Evolutionary conservation across 106 monocot genomes (phyloP), one percentile per base, ranked within the genome.

Genomic region (Apostasia ramifera): DNA sequence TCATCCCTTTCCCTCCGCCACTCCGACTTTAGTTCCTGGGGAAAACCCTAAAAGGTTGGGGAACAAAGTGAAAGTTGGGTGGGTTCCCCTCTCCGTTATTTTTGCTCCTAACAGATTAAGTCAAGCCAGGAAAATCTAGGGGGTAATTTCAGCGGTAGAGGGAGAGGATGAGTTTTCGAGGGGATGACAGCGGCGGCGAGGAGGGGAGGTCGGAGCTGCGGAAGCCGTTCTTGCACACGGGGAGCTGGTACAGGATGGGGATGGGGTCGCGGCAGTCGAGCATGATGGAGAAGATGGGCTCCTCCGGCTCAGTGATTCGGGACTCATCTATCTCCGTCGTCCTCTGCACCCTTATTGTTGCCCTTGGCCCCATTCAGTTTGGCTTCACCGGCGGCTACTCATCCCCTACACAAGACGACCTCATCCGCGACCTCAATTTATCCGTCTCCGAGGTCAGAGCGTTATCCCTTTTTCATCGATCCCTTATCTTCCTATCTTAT

Each of bases 351-450:
- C 78, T 95, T 69, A 88, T 95, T 84, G 91, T 88, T 62, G 91
- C 91, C 40, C 91, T 95, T 75, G 95, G 95, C 14, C 91, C 95
- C 11, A 95, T 95, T 78, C 95, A 95, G 74, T 95, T 91, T 69
- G 95, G 95, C 5, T 95, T 91, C 86, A 95, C 95, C 44, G 81
- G 88, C 44, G 95, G 95, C 1, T 95, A 77, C 79, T 92, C 88
- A 9, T 95, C 91, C 43, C 95, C 95, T 13, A 86, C 91, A 12
- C 91, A 95, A 77, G 76, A 83, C 43, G 83, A 61, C 63, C 83
- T 95, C 71, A 86, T 92, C 45, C 0, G 10, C 2, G 95, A 95
- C 61, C 91, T 95, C 57, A 63, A 69, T 53, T 88, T 95, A 72
- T 71, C 88, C 38, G 52, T 95, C 68, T 95, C 95, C 41, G 86